Evolutionary conservation across 202 grass and related monocot genomes (phyloP).

Genomic region (Hordeum pubiflorum): DNA sequence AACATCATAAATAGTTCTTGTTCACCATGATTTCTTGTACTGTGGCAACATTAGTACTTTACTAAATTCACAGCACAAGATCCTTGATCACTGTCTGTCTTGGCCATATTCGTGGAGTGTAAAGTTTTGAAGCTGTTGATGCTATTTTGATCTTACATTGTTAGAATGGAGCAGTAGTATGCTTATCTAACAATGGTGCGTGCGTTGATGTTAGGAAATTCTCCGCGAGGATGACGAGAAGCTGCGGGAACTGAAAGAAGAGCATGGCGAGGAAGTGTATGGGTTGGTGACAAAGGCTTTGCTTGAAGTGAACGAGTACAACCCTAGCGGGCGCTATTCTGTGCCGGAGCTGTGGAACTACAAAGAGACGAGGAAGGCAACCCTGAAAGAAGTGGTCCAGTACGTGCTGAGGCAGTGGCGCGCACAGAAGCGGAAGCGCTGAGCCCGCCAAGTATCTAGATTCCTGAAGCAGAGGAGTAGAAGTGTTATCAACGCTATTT

Average conservation of each 20-base stretch:
- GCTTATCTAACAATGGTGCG: not conserved
- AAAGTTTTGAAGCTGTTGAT: not conserved
- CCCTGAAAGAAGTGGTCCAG: conserved; percentile 54
- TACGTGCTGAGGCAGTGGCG: conserved; percentile 30
- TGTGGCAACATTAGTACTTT: not conserved
- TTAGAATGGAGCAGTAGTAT: not conserved
- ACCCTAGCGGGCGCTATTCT: not conserved
- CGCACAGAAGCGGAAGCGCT: conserved; percentile 21
- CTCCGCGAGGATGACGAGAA: not conserved
- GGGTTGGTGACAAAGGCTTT: not conserved
- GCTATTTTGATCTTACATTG: not conserved
- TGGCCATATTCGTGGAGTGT: not conserved
- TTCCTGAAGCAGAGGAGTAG: not conserved
- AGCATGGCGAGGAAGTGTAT: not conserved
- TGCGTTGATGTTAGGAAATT: not conserved
- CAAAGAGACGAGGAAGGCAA: conserved; percentile 37
- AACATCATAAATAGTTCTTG: not conserved
- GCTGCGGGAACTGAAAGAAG: not conserved
- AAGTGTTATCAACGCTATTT: not conserved
- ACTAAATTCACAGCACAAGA: not conserved
- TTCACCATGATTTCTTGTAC: not conserved
- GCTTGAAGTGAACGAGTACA: not conserved
- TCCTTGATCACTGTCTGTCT: not conserved
- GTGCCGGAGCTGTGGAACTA: not conserved
- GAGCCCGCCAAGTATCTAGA: not conserved